These are phyloP conservation scores for Stereocaulon alpinum DNA, from an alignment of 495 filamentous ascomycete genomes.

Conservation along the genomic window DNA sequence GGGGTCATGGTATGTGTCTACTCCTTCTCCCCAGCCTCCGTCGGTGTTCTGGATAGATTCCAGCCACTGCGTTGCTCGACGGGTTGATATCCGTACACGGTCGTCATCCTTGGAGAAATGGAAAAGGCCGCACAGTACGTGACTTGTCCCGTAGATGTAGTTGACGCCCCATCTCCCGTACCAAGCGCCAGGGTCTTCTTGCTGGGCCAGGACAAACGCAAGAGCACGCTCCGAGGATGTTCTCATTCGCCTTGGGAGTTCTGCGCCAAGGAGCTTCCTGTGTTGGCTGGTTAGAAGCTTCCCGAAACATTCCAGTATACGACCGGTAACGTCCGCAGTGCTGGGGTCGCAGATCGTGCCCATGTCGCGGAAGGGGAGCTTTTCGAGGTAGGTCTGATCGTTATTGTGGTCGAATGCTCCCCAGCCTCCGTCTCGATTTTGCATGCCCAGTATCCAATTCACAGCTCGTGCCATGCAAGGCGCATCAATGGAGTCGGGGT, in stretches of 20 bases:
- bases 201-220: constrained; percentile 17
- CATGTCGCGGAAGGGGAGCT: constrained; percentile 38
- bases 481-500: constrained; percentile 7
- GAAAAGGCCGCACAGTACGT: constrained; percentile 24
- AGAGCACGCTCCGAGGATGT: constrained; percentile 12
- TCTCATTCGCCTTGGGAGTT: not conserved
- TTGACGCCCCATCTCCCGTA: constrained; percentile 31
- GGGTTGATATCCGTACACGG: not conserved
- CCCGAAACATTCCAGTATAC: constrained; percentile 33
- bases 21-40: constrained; percentile 31
- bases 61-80: constrained; percentile 18
- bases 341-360: constrained; percentile 30
- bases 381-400: constrained; percentile 31
- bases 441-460: constrained; percentile 36
- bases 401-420: constrained; percentile 34
- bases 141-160: constrained; percentile 31
- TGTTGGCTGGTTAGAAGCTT: constrained; percentile 7
- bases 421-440: constrained; percentile 38
- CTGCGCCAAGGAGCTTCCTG: not conserved
- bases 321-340: constrained; percentile 30
- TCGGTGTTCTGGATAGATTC: constrained; percentile 25
- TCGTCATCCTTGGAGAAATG: constrained; percentile 10
- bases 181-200: constrained; percentile 27
- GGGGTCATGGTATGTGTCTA: constrained; percentile 23
- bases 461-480: constrained; percentile 13